phyloP scores from a whole-genome alignment of 768 basidiomycete species.

The Trametopsis cervina region DNA sequence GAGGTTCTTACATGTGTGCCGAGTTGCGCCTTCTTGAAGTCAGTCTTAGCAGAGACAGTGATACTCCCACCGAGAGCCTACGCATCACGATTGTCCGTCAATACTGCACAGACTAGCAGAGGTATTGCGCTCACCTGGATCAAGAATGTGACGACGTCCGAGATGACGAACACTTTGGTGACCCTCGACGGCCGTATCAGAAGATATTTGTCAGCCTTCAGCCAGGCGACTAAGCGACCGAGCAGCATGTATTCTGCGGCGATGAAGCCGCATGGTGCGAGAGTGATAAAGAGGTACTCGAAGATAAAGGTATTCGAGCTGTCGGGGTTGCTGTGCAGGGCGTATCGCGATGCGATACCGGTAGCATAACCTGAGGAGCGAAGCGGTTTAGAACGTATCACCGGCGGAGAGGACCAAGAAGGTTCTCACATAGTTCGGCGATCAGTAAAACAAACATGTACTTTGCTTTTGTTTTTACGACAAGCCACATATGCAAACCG shows the following conservation, averaged over 20 bases:
- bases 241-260: conserved; percentile 63
- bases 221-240: conserved; percentile 47
- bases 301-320: conserved; percentile 45
- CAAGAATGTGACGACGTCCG: conserved; percentile 60
- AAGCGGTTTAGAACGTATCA: background rate
- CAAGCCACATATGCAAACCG: conserved; percentile 36
- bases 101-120: conserved; percentile 1
- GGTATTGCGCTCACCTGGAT: conserved; percentile 40
- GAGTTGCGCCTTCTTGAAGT: background rate
- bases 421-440: conserved; percentile 43
- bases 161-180: conserved; percentile 51
- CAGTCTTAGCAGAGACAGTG: conserved; percentile 27
- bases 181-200: conserved; percentile 42
- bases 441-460: conserved; percentile 60
- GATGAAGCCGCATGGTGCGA: conserved; percentile 71
- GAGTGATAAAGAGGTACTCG: conserved; percentile 53
- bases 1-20: conserved; percentile 4
- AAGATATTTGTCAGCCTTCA: conserved; percentile 41
- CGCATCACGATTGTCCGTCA: background rate
- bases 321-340: conserved; percentile 45
- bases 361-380: conserved; percentile 40
- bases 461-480: conserved; percentile 39
- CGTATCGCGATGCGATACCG: conserved; percentile 52
- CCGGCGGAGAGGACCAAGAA: background rate
- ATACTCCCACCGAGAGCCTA: conserved; percentile 45